These are phyloP conservation scores for Starmerella riodocensis DNA, from an alignment of 805 yeast species.

Conservation along the genomic window DNA sequence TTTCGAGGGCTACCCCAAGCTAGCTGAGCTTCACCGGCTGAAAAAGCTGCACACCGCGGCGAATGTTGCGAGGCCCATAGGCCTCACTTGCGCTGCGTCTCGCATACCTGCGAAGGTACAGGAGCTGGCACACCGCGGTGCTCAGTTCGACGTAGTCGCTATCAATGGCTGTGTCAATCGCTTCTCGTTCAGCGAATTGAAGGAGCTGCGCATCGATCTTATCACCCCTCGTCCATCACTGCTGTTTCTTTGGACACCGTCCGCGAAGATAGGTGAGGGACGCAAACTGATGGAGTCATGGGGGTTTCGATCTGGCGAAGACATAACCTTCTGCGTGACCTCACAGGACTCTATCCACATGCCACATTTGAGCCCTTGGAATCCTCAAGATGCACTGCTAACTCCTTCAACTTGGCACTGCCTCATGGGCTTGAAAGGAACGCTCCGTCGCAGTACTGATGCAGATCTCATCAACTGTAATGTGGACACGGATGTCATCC, in stretches of 20 bases:
- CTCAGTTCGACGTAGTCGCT: conserved; percentile 82
- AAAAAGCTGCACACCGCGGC: conserved; percentile 45
- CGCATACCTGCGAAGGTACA: conserved; percentile 46
- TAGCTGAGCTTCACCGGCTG: conserved; percentile 52
- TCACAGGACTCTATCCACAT: conserved; percentile 50
- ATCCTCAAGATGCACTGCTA: conserved; percentile 35
- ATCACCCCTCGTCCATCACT: conserved; percentile 78
- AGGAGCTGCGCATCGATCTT: conserved; percentile 48
- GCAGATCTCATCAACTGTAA: conserved; percentile 80
- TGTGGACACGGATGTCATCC: conserved; percentile 73
- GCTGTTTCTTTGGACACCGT: conserved; percentile 76
- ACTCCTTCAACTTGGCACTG: conserved; percentile 78
- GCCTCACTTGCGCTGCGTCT: conserved; percentile 41
- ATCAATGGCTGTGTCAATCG: conserved; percentile 63
- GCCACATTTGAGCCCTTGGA: conserved; percentile 32
- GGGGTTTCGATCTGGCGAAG: conserved; percentile 81
- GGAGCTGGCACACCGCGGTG: conserved; percentile 44
- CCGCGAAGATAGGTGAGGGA: conserved; percentile 50
- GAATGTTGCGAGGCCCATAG: conserved; percentile 52
- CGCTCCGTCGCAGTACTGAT: conserved; percentile 76
- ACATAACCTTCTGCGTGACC: conserved; percentile 68
- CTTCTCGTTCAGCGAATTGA: conserved; percentile 31
- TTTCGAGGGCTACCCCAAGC: conserved; percentile 74
- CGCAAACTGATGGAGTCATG: conserved; percentile 35
- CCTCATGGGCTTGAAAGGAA: conserved; percentile 95